Percentiles rank a stretch among this genome's conserved stretches.
Conservation (phyloP, 495 filamentous ascomycete genomes). For the Cudoniella acicularis region DNA sequence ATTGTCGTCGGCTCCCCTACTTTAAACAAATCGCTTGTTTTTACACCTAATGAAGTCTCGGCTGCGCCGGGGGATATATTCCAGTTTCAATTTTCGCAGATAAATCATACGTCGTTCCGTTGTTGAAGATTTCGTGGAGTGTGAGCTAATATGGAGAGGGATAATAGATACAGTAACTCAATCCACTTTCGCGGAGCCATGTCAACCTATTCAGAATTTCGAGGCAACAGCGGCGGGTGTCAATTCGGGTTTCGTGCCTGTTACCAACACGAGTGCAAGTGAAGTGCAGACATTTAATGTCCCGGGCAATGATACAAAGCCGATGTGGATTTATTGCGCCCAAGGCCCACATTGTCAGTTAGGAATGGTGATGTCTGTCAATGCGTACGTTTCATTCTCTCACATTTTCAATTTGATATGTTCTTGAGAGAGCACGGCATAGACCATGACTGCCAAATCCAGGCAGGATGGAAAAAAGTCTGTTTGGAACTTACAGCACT, state of each 20-base stretch:
- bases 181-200: constrained; percentile 62
- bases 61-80: constrained; percentile 56
- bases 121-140: no score
- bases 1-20: constrained; percentile 6
- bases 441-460: no score
- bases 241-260: constrained; percentile 58
- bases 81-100: constrained; percentile 63
- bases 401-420: no score
- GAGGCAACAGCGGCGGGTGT: constrained; percentile 45
- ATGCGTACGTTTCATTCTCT: neutral
- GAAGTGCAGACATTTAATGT: constrained; percentile 36
- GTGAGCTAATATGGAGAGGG: no score
- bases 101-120: constrained; percentile 37
- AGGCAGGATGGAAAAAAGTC: no score
- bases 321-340: constrained; percentile 51
- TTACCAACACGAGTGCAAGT: constrained; percentile 28
- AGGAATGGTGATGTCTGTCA: constrained; percentile 51
- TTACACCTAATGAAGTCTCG: constrained; percentile 44
- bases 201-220: constrained; percentile 45
- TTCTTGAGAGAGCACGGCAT: no score
- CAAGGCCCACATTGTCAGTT: constrained; percentile 41
- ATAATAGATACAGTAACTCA: constrained; percentile 60
- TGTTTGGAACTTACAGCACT: no score
- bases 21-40: constrained; percentile 10
- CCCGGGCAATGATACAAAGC: constrained; percentile 39